These are phyloP conservation scores for Cyberlindnera sargentensis DNA, from an alignment of 805 yeast species.

Conservation along the genomic window DNA sequence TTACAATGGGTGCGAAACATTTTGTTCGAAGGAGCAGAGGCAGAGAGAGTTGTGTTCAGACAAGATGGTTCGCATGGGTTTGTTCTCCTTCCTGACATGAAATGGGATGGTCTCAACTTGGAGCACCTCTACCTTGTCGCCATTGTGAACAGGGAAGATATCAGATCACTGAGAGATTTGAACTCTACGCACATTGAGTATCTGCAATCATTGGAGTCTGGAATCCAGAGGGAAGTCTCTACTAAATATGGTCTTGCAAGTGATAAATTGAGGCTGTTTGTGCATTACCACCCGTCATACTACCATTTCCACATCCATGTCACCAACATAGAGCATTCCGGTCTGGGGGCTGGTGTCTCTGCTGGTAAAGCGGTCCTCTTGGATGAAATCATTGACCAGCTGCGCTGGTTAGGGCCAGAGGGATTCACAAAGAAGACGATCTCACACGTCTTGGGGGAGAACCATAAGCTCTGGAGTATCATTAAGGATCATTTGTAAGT, in stretches of 20 bases:
- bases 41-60: conserved; percentile 69
- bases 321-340: conserved; percentile 64
- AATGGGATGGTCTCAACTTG: conserved; percentile 78
- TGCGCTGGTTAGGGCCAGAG: conserved; percentile 43
- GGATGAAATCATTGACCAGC: conserved; percentile 73
- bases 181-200: conserved; percentile 50
- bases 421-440: conserved; percentile 56
- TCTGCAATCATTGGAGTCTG: conserved; percentile 39
- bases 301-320: conserved; percentile 94
- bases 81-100: conserved; percentile 87
- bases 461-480: conserved; percentile 62
- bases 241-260: conserved; percentile 36
- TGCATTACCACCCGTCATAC: conserved; percentile 94
- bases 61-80: conserved; percentile 42
- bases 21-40: conserved; percentile 72
- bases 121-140: conserved; percentile 73
- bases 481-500: background rate
- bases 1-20: conserved; percentile 89
- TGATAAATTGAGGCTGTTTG: conserved; percentile 65
- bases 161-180: conserved; percentile 72
- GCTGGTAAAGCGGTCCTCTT: conserved; percentile 78
- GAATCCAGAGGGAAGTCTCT: conserved; percentile 42
- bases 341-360: conserved; percentile 59
- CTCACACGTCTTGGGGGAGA: conserved; percentile 65
- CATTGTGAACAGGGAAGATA: conserved; percentile 61